A percentile compares a stretch with the other conserved stretches of the same genome.
Conservation (phyloP, 495 filamentous ascomycete genomes). For the Melanomma pulvis-pyrius region DNA sequence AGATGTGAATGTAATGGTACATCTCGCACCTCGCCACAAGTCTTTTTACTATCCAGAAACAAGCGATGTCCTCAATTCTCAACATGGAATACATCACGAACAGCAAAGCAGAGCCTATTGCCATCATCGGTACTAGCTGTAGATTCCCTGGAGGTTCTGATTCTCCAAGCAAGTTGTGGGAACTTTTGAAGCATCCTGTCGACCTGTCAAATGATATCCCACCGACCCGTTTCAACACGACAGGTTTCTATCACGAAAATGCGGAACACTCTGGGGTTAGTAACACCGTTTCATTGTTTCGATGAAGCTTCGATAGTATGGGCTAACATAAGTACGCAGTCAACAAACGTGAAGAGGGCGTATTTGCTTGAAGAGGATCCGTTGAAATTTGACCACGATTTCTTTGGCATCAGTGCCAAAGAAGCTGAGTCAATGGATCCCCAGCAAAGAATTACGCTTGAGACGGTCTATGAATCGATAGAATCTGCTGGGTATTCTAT, state of each 20-base stretch:
- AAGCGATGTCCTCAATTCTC: no score
- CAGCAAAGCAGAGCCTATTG: constrained; percentile 19
- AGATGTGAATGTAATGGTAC: no score
- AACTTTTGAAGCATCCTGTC: background rate
- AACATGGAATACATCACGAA: no score
- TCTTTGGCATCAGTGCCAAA: background rate
- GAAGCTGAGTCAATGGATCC: constrained; percentile 11
- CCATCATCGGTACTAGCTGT: constrained; percentile 18
- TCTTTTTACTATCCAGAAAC: no score
- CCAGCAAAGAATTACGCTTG: background rate
- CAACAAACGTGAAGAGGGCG: background rate
- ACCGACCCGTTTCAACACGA: background rate
- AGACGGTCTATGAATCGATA: background rate
- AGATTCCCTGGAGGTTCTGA: constrained; percentile 8
- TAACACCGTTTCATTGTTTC: no score
- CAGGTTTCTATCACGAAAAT: background rate
- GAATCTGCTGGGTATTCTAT: constrained; percentile 8
- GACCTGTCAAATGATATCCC: background rate
- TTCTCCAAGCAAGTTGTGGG: background rate
- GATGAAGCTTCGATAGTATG: no score
- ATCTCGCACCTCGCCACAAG: no score
- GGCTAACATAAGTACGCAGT: no score
- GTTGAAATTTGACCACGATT: background rate
- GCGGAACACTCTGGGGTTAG: background rate
- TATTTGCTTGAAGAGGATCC: constrained; percentile 16